These are phyloP conservation scores for Bolboschoenoplectus hybrid DNA, from an alignment of 202 grass and related monocot species.

Conservation along the genomic window DNA sequence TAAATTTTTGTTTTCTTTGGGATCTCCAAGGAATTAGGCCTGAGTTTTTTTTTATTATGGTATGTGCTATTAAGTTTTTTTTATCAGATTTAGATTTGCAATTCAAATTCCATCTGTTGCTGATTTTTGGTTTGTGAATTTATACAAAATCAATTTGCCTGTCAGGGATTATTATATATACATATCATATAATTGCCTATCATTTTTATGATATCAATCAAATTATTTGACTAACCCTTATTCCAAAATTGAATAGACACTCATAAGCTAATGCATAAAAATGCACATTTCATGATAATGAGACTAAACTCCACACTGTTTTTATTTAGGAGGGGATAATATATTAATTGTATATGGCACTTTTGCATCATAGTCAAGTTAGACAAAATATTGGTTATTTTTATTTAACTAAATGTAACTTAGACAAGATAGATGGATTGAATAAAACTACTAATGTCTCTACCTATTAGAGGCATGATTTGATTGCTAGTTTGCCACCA, in stretches of 20 bases:
- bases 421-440: slow-evolving; percentile 5
- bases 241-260: too few relatives aligned
- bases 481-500: slow-evolving; percentile 23
- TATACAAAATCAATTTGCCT: too few relatives aligned
- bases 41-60: too few relatives aligned
- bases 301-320: background rate
- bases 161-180: too few relatives aligned
- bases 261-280: background rate
- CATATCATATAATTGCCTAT: too few relatives aligned
- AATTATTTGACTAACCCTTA: too few relatives aligned
- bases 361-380: slow-evolving; percentile 10
- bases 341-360: background rate
- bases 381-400: background rate
- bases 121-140: too few relatives aligned
- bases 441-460: slow-evolving; percentile 18
- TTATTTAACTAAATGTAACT: slow-evolving; percentile 16
- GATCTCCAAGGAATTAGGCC: background rate
- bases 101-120: too few relatives aligned
- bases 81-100: too few relatives aligned
- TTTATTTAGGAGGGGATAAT: background rate
- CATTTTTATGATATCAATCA: too few relatives aligned
- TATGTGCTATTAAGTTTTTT: too few relatives aligned
- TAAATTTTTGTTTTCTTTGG: background rate
- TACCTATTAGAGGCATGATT: slow-evolving; percentile 30
- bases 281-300: background rate